phyloP scores from a whole-genome alignment of 306 rosid genomes.

The Acacia acuminata region DNA sequence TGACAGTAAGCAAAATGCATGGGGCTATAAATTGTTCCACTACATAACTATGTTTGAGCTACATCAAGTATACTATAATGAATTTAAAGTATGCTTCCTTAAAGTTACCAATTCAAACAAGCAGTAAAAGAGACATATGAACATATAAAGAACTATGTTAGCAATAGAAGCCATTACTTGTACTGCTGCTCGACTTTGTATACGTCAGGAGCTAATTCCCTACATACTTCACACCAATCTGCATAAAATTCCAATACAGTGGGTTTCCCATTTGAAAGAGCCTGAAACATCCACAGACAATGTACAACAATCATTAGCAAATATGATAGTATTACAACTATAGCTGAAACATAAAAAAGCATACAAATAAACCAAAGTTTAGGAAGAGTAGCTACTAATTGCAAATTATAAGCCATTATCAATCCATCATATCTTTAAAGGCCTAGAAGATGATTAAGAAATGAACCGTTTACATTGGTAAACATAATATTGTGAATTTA shows the following conservation, averaged over 20 bases:
- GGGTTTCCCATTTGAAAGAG: constrained; percentile 93
- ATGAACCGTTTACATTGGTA: not conserved
- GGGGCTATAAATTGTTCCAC: too few relatives aligned
- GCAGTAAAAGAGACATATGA: constrained; percentile 7
- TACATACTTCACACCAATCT: constrained; percentile 98
- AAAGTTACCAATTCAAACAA: constrained; percentile 7
- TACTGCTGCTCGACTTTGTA: constrained; percentile 90
- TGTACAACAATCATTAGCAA: too few relatives aligned
- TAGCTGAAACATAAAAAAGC: not conserved
- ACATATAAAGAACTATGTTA: not conserved
- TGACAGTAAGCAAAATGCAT: too few relatives aligned
- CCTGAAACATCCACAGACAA: constrained; percentile 51
- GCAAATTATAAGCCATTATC: not conserved
- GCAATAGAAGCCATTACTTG: constrained; percentile 57
- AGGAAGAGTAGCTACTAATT: not conserved
- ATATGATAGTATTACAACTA: not conserved
- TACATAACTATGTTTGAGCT: too few relatives aligned
- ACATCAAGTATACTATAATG: too few relatives aligned
- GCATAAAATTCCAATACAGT: constrained; percentile 98
- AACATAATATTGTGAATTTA: not conserved
- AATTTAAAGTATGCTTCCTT: not conserved
- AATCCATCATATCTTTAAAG: not conserved
- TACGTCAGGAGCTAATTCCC: constrained; percentile 95
- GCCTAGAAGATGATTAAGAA: not conserved
- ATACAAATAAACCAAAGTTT: not conserved